Evolutionary conservation across 192 early-diverging fungal genomes (phyloP).

Genomic region (Backusella morwellensis): DNA sequence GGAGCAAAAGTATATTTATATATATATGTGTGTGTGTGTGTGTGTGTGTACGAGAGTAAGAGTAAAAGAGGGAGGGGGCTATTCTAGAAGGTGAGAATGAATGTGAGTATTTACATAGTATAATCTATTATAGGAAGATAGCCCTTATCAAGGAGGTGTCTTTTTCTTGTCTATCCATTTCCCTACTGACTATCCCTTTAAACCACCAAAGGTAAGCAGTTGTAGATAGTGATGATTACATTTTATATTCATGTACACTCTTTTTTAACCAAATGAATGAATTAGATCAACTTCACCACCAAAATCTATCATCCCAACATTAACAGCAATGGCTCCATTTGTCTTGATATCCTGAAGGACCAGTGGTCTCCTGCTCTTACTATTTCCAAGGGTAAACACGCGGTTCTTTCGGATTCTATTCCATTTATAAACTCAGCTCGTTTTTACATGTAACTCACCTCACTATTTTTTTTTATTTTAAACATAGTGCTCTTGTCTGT

Average conservation of each 20-base stretch:
- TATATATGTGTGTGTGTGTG: neutral
- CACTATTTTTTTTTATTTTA: neutral
- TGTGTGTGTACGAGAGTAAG: neutral
- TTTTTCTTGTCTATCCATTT: conserved; percentile 98
- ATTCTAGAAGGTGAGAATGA: neutral
- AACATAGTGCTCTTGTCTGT: conserved; percentile 89
- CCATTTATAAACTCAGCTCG: conserved; percentile 9
- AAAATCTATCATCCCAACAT: conserved; percentile 99
- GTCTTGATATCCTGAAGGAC: conserved; percentile 97
- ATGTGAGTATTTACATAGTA: neutral
- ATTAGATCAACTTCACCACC: conserved; percentile 90
- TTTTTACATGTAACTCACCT: conserved; percentile 7
- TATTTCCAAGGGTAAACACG: conserved; percentile 82
- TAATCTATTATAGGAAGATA: conserved; percentile 63
- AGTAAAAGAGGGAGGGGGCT: neutral
- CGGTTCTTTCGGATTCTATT: neutral
- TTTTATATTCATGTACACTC: too few species aligned
- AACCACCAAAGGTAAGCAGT: conserved; percentile 86
- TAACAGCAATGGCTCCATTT: conserved; percentile 97
- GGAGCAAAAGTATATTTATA: neutral
- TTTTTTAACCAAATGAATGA: neutral
- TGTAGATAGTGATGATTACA: neutral
- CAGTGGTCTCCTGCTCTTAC: conserved; percentile 99
- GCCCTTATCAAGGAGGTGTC: conserved; percentile 91
- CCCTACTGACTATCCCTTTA: conserved; percentile 97